Evolutionary conservation across 2,329 filamentous ascomycete species (phyloP), one percentile per base, ranked within the genome.

Genomic region (Aspergillus carbonarius): DNA sequence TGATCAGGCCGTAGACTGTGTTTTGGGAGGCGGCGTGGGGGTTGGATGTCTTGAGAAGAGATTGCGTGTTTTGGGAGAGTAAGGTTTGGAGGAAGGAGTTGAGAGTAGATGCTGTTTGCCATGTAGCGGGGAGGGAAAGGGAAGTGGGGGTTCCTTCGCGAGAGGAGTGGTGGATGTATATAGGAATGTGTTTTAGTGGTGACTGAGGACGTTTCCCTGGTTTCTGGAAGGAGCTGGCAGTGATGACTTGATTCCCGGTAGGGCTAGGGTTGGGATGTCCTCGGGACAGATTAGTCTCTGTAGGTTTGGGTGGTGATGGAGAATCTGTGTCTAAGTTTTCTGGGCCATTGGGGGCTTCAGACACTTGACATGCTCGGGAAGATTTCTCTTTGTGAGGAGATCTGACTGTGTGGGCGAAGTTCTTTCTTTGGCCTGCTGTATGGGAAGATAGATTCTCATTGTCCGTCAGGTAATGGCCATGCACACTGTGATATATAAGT

Each of bases 361-460:
- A 30, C 25, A 8, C 6, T 18, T 15, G 37, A 40, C 17, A 8
- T 25, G 9, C 3, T 7, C 20, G 40, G 15, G 18, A 17, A 17
- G 46, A 13, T 27, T 42, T 8, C 30, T 15, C 18, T 17, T 39
- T 1, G 10, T 34, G 2, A 3, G n/a, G 42, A 7, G n/a, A 20
- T 1, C 39, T 27, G 7, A 20, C 37, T 15, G 3, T 25, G 4
- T 15, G 42, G 34, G 10, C 15, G 25, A 54, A 53, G 17, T 42
- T 23, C 55, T 57, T 56, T 30, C 55, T 54, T 27, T 72, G 60
- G 8, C 46, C 57, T 9, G 8, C 15, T 9, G 18, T 42, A 44
- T 60, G 56, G 9, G 59, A 61, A 5, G 68, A 66, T 4, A 69
- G 40, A 17, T 72, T 72, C 0, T 59, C 50, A 15, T 68, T 71